Conservation (phyloP, 805 yeast species). For the Wickerhamomyces tratensis region DNA sequence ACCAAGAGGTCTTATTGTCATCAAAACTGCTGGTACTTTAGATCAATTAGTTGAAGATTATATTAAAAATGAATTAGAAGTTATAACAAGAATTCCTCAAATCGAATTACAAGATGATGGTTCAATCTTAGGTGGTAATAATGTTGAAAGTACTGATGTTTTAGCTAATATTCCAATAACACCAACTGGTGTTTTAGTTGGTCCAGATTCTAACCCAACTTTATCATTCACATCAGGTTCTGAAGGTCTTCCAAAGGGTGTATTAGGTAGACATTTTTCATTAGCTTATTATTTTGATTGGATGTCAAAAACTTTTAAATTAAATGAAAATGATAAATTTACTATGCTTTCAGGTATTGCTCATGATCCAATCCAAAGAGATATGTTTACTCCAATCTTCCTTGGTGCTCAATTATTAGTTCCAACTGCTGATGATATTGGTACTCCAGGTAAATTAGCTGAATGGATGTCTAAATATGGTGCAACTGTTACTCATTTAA, state of each 20-base stretch:
- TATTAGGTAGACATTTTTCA: constrained; percentile 93
- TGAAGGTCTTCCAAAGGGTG: constrained; percentile 99
- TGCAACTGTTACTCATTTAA: constrained; percentile 93
- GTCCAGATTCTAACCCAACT: constrained; percentile 97
- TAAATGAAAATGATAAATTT: constrained; percentile 74
- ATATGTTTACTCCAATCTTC: constrained; percentile 95
- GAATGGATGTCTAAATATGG: constrained; percentile 92
- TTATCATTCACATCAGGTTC: constrained; percentile 95
- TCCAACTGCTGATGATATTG: constrained; percentile 96
- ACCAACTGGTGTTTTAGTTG: constrained; percentile 84
- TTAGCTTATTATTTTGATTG: constrained; percentile 97
- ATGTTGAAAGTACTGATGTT: constrained; percentile 32
- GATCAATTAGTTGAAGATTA: constrained; percentile 73
- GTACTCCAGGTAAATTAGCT: constrained; percentile 96
- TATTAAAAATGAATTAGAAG: constrained; percentile 60
- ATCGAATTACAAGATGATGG: constrained; percentile 76
- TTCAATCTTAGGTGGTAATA: constrained; percentile 47
- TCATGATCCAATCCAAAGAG: constrained; percentile 98
- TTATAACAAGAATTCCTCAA: constrained; percentile 66
- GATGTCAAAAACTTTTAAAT: constrained; percentile 85
- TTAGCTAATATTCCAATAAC: constrained; percentile 37
- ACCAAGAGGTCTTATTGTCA: constrained; percentile 84
- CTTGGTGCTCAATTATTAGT: constrained; percentile 89
- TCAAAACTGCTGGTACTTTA: constrained; percentile 81
- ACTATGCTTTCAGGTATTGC: constrained; percentile 99